Evolutionary conservation across 257 asterid genomes (phyloP).

Genomic region (Parsonsia alboflavescens): DNA sequence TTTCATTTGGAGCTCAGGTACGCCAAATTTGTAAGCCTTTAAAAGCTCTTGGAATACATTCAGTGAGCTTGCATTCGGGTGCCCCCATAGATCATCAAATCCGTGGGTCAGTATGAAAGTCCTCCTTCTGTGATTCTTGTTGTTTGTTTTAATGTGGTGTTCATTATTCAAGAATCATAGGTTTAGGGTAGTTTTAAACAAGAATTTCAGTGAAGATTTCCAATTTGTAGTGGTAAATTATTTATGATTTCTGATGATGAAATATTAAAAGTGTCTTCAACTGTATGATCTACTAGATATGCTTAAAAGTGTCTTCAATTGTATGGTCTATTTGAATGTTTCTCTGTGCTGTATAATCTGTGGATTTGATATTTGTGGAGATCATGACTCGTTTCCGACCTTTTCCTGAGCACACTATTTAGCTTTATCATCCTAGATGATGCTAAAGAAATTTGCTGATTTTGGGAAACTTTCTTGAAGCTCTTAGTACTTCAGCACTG

Average conservation of each 20-base stretch:
- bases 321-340: not conserved
- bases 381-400: not conserved
- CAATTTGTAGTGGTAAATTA: not conserved
- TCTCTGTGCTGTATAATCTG: not conserved
- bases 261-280: not conserved
- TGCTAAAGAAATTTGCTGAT: not conserved
- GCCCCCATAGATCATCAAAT: conserved; percentile 83
- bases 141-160: not conserved
- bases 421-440: not conserved
- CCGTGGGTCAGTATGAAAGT: conserved; percentile 51
- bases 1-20: conserved; percentile 42
- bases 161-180: not conserved
- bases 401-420: not conserved
- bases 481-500: not conserved
- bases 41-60: conserved; percentile 51
- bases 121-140: not conserved
- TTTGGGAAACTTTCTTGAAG: not conserved
- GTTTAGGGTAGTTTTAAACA: not conserved
- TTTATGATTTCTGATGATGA: not conserved
- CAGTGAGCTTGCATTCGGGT: conserved; percentile 78
- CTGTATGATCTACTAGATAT: not conserved
- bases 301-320: not conserved
- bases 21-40: conserved; percentile 61
- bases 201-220: not conserved
- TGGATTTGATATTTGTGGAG: not conserved